Evolutionary conservation across 345 rosid genomes (phyloP), one percentile per base, ranked within the genome.

Genomic region (Linum lewisii): DNA sequence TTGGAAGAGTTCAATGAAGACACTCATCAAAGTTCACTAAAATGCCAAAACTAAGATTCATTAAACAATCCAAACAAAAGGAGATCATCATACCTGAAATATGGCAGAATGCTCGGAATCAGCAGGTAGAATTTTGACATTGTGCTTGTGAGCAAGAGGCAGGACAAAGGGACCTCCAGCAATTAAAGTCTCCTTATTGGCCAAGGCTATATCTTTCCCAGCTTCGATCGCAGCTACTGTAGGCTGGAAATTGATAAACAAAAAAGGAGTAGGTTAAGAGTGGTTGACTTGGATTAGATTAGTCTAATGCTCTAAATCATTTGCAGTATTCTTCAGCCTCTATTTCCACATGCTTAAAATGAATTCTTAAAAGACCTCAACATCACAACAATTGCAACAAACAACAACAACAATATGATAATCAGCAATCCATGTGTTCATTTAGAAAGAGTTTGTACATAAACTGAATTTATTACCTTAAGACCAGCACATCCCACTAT

Each of bases 31-130:
- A 63, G 16, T 63, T 26, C 44, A 62, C 29, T 45, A 34, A 67
- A 58, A 54, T 22, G 53, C 32, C 16, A 51, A n/a, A 51, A 29
- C 61, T 63, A 52, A 60, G 45, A 63, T 51, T n/a, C 16, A 38
- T 13, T 37, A 23, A 18, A 54, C 42, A 37, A 56, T 52, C 14
- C 22, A 44, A 36, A 54, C 21, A 38, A 0, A 53, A 26, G 26
- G 4, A 42, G 47, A 68, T n/a, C 20, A 23, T 26, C 7, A 50
- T 73, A 89, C 97, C 95, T 93, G 99, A 74, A 93, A 93, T 75
- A 93, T 85, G 47, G 99, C 95, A 65, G 97, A 93, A 78, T 93
- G 99, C 69, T 93, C 99, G 5, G 99, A 93, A 85, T 89, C 99
- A 63, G 99, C 95, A 0, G 97, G 95, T 74, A 93, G 97, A 72